Base-by-base conservation (phyloP, 495 filamentous ascomycete species). In the Mycothermus thermophilus region DNA sequence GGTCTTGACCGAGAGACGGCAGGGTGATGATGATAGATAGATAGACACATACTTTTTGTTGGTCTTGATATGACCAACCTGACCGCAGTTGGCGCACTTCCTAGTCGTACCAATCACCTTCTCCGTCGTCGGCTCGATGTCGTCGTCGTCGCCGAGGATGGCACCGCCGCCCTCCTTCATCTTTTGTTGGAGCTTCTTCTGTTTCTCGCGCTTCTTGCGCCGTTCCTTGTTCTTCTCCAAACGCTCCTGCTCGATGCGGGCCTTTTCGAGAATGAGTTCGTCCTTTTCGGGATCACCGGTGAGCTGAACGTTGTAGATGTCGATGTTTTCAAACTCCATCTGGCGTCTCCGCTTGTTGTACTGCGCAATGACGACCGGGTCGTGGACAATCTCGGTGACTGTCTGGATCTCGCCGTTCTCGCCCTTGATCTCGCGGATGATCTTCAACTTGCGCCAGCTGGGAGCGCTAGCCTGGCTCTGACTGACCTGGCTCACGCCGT, bases 41-140 rank as follows among this genome's bases (percentile, higher is more conserved):
- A n/a, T 23, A 26, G 29, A 40, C 41, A 45, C 63, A 54, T 65
- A 87, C 80, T 88, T 95, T 67, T 93, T 90, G 64, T 95, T 95
- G n/a, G 87, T 95, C 59, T 93, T 93, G 68, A 99, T 99, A 49
- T 99, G 90, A 16, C 90, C 90, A 14, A 87, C 78, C 48, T 86
- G 78, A 21, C 88, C 88, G 48, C 90, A 99, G 56, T 93, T 96
- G 17, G 92, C 88, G 51, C 90, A 99, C 56, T 95, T 96, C 42
- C 92, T 72, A 18, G 82, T 83, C 2, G 90, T 99, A 8, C 74
- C 74, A 3, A 57, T 62, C 33, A 54, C 39, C 46, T 62, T 63
- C 42, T 71, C 71, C 14, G 58, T 64, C 14, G 57, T 27, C 1
- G 75, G 64, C 32, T 63, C 64, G 10, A 66, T 67, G 29, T 61